These are phyloP conservation scores for Aureobasidium uvarum DNA, from an alignment of 2,329 filamentous ascomycete genomes.

Conservation along the genomic window DNA sequence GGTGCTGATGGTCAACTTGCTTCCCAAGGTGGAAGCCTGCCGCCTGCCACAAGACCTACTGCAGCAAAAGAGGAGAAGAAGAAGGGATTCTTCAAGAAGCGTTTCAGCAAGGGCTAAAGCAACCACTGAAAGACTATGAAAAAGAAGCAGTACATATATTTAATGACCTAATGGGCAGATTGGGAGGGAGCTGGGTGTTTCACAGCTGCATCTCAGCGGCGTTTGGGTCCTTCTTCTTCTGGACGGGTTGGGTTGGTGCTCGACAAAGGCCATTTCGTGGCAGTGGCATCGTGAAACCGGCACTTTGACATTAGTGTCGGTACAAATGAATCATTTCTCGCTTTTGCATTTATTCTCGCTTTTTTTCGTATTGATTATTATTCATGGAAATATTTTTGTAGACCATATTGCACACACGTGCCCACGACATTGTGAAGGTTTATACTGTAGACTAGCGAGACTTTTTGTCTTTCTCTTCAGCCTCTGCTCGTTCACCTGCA, in stretches of 20 bases:
- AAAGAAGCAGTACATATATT: conserved; percentile 17
- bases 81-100: conserved; percentile 84
- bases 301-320: background rate
- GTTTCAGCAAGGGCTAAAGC: conserved; percentile 63
- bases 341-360: background rate
- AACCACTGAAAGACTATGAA: background rate
- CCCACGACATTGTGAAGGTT: background rate
- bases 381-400: background rate
- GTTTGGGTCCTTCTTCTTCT: conserved; percentile 8
- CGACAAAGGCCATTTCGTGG: background rate
- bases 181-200: conserved; percentile 11
- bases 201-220: conserved; percentile 27
- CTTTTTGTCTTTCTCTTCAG: conserved; percentile 48
- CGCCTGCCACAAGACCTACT: conserved; percentile 31
- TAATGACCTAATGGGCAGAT: conserved; percentile 26
- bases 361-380: background rate
- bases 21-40: conserved; percentile 30
- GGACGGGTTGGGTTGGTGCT: background rate
- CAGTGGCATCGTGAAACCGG: background rate
- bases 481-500: conserved; percentile 50
- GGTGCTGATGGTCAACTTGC: conserved; percentile 24
- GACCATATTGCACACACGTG: background rate
- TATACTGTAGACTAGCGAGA: conserved; percentile 30
- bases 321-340: conserved; percentile 11
- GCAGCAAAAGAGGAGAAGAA: conserved; percentile 61